phyloP scores from a whole-genome alignment of 2,329 filamentous ascomycete genomes.

The Colletotrichum spinosum region DNA sequence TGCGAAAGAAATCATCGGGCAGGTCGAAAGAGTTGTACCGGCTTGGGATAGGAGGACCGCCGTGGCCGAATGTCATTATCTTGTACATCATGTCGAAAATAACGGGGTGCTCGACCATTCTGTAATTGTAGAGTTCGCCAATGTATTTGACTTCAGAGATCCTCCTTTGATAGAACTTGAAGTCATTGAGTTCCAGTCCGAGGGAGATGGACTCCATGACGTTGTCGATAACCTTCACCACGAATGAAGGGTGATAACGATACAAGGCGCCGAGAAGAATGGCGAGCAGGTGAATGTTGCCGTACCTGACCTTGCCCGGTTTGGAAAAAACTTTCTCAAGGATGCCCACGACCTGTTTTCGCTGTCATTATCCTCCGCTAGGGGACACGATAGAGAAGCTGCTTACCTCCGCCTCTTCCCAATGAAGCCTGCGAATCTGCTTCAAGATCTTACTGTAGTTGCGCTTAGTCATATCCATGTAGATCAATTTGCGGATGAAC shows the following conservation, averaged over 20 bases:
- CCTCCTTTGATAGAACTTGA: conserved; percentile 94
- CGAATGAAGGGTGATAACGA: conserved; percentile 91
- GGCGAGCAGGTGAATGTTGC: conserved; percentile 92
- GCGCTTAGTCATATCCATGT: conserved; percentile 92
- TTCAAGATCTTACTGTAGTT: conserved; percentile 95
- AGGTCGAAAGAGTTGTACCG: conserved; percentile 82
- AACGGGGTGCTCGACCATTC: conserved; percentile 93
- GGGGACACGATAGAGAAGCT: not conserved
- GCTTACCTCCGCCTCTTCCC: conserved; percentile 88
- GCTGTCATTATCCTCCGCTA: not conserved
- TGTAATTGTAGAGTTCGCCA: conserved; percentile 96
- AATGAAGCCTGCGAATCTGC: conserved; percentile 94
- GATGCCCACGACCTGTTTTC: conserved; percentile 71
- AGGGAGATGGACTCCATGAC: conserved; percentile 88
- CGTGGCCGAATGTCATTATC: conserved; percentile 92
- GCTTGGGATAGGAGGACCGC: conserved; percentile 85
- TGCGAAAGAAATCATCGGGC: conserved; percentile 95
- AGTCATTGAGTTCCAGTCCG: conserved; percentile 95
- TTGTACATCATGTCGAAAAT: conserved; percentile 97
- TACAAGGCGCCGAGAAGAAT: conserved; percentile 90
- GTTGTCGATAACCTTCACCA: conserved; percentile 91
- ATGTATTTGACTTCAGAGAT: conserved; percentile 97
- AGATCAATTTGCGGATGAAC: conserved; percentile 92
- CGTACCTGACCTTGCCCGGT: conserved; percentile 96
- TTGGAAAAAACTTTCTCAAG: conserved; percentile 95